These are phyloP conservation scores for Phytophthora meadii DNA, from an alignment of 352 stramenopile species.

Conservation along the genomic window DNA sequence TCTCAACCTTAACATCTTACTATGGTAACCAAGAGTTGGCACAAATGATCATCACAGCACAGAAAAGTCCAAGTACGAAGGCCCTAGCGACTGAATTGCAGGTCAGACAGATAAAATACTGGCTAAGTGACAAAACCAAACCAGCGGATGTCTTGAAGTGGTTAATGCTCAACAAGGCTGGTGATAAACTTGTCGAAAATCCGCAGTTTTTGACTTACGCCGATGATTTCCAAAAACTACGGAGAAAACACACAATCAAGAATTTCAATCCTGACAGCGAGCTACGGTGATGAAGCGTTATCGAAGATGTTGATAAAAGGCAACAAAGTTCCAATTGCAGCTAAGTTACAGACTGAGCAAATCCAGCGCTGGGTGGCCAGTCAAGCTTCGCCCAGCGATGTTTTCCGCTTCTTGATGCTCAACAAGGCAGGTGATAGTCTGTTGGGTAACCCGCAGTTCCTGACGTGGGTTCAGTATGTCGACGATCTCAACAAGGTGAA, in stretches of 20 bases:
- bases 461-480: background rate
- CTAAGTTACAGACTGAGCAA: background rate
- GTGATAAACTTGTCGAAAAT: conserved; percentile 3
- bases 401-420: background rate
- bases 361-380: background rate
- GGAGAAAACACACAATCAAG: background rate
- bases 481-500: background rate
- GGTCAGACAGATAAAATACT: background rate
- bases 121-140: background rate
- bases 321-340: background rate
- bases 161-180: background rate
- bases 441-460: background rate
- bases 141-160: background rate
- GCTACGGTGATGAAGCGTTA: background rate
- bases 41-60: background rate
- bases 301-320: conserved; percentile 1
- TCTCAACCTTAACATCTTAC: background rate
- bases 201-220: background rate
- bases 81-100: background rate
- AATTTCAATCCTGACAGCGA: background rate
- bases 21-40: background rate
- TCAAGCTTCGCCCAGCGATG: background rate
- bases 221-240: background rate
- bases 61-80: background rate
- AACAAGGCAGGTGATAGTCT: background rate